Evolutionary conservation across 179 eudicot genomes (phyloP).

Genomic region (Beta corolliflora): DNA sequence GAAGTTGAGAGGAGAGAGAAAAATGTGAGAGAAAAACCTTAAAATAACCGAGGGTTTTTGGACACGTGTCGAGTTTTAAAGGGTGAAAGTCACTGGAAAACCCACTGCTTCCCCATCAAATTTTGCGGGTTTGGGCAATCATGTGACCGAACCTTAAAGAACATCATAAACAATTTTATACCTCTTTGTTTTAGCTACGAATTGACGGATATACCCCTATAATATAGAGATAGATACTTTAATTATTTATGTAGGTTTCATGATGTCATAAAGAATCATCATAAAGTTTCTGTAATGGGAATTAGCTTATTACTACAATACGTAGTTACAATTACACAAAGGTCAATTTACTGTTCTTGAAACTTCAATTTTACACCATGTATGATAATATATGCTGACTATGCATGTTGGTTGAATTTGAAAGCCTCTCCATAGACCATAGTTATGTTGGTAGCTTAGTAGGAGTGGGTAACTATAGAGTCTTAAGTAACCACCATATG

Average conservation of each 20-base stretch:
- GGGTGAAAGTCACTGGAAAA: constrained; percentile 10
- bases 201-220: constrained; percentile 12
- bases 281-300: no score
- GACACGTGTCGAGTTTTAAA: constrained; percentile 38
- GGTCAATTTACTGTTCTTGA: no score
- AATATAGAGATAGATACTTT: background rate
- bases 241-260: background rate
- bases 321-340: no score
- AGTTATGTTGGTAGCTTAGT: no score
- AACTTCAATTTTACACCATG: background rate
- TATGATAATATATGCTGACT: background rate
- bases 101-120: constrained; percentile 11
- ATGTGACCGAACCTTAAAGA: constrained; percentile 36
- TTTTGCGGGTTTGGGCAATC: constrained; percentile 31
- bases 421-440: no score
- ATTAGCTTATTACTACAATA: no score
- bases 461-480: no score
- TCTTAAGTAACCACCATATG: no score
- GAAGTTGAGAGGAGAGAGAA: constrained; percentile 3
- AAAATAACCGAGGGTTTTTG: constrained; percentile 34
- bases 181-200: background rate
- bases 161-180: background rate
- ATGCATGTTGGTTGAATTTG: no score
- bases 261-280: constrained; percentile 12
- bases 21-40: constrained; percentile 26